phyloP scores from a whole-genome alignment of 2,329 filamentous ascomycete species.

The Trichoderma lentiforme region DNA sequence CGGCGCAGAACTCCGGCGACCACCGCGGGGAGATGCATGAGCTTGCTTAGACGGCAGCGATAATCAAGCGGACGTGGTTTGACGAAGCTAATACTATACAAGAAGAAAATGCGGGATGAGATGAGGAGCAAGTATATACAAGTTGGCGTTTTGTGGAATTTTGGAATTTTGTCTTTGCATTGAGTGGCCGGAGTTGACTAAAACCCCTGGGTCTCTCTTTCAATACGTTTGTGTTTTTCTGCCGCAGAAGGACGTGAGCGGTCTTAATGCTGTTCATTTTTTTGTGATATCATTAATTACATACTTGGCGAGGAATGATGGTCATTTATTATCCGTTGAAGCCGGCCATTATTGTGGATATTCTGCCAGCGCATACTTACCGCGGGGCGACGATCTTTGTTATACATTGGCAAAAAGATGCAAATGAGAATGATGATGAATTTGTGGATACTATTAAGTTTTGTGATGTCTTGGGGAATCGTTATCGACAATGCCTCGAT shows the following conservation, averaged over 20 bases:
- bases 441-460: not conserved
- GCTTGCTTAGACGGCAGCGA: conserved; percentile 29
- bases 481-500: not conserved
- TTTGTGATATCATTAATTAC: not conserved
- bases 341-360: not conserved
- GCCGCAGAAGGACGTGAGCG: not conserved
- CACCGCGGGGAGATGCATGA: conserved; percentile 42
- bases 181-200: conserved; percentile 14
- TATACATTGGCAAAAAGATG: not conserved
- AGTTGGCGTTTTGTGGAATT: conserved; percentile 13
- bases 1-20: conserved; percentile 34
- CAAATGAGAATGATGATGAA: not conserved
- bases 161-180: not conserved
- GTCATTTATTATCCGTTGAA: not conserved
- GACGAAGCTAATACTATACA: not conserved
- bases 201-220: not conserved
- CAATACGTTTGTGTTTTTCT: not conserved
- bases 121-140: not conserved
- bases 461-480: not conserved
- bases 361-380: not conserved
- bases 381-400: not conserved
- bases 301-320: not conserved
- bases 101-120: not conserved
- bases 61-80: not conserved
- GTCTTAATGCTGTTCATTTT: not conserved